Base-by-base conservation (phyloP, 2,329 filamentous ascomycete species). In the Cercospora berteroae region DNA sequence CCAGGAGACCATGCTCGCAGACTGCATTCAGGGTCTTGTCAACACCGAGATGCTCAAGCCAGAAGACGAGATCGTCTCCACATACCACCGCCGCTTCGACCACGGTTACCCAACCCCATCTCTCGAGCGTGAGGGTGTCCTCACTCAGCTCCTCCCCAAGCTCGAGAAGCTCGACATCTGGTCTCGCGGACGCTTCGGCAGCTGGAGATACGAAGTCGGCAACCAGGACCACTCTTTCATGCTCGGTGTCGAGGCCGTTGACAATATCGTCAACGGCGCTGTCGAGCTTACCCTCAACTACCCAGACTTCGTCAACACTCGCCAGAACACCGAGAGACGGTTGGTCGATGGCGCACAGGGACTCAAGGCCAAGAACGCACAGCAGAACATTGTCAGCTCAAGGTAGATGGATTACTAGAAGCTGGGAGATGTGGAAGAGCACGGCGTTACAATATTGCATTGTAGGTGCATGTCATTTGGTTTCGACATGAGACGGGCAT, bases 201-300 rank as follows among this genome's bases (percentile, higher is more conserved):
- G 90, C 85, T 99, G 95, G 95, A 88, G 93, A 79, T 99, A 99
- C 84, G 95, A 99, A 83, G 92, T 91, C 71, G 93, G 93, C 78
- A 97, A 97, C 87, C 93, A 97, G 86, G 94, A 97, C 82, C 94
- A 97, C 86, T 94, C 91, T 27, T 97, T 97, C 82, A 97, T 97
- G 94, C 85, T 97, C 70, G 94, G 94, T 79, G 94, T 97, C 20
- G 94, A 97, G 83, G 94, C 94, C 59, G 93, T 89, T 44, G 94
- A 97, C 83, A 88, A 92, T 83, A 92, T 97, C 77, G 88, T 94
- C 81, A 94, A 90, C 80, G 94, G 94, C 73, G 90, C 92, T 42
- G 91, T 94, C 56, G 94, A 97, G 86, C 84, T 97, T 77, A 97
- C 94, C 33, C 88, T 97, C 79, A 97, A 97, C 87, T 95, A 97